These are phyloP conservation scores for Leersia perrieri DNA, from an alignment of 176 grass and related monocot genomes.

Conservation along the genomic window DNA sequence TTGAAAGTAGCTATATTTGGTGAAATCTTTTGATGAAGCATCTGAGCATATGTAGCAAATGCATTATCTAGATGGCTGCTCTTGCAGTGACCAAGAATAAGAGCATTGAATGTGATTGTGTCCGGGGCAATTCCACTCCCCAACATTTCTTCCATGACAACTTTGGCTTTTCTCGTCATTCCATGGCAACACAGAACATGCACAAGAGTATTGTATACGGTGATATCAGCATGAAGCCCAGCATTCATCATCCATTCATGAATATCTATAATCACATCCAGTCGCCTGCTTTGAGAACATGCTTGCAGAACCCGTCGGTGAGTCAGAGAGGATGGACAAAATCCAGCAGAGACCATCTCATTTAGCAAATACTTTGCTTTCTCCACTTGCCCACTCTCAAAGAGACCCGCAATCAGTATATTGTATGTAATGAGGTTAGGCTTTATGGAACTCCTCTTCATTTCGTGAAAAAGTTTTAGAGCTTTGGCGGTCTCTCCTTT, in stretches of 20 bases:
- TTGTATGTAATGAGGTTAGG: conserved; percentile 87
- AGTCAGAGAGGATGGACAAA: conserved; percentile 50
- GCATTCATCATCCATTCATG: conserved; percentile 60
- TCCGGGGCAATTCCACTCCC: conserved; percentile 63
- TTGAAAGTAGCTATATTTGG: conserved; percentile 85
- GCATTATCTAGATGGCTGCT: conserved; percentile 62
- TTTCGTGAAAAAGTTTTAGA: conserved; percentile 58
- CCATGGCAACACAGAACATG: conserved; percentile 68
- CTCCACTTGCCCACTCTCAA: conserved; percentile 34
- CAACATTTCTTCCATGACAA: conserved; percentile 70
- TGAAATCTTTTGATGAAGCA: conserved; percentile 50
- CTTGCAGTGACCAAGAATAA: conserved; percentile 92
- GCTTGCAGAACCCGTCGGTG: conserved; percentile 62
- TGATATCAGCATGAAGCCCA: conserved; percentile 56
- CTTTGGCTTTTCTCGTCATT: conserved; percentile 63
- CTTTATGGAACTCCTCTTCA: conserved; percentile 53
- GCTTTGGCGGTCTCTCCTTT: conserved; percentile 58
- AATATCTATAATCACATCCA: conserved; percentile 56
- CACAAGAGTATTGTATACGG: conserved; percentile 69
- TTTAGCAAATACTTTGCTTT: conserved; percentile 64
- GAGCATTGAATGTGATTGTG: conserved; percentile 70
- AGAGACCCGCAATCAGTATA: conserved; percentile 52
- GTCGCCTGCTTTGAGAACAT: conserved; percentile 53
- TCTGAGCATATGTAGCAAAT: conserved; percentile 64
- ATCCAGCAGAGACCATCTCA: conserved; percentile 55